Evolutionary conservation across 441 rosid species (phyloP), one percentile per base, ranked within the genome.

Genomic region (Pelargonium citronellum): DNA sequence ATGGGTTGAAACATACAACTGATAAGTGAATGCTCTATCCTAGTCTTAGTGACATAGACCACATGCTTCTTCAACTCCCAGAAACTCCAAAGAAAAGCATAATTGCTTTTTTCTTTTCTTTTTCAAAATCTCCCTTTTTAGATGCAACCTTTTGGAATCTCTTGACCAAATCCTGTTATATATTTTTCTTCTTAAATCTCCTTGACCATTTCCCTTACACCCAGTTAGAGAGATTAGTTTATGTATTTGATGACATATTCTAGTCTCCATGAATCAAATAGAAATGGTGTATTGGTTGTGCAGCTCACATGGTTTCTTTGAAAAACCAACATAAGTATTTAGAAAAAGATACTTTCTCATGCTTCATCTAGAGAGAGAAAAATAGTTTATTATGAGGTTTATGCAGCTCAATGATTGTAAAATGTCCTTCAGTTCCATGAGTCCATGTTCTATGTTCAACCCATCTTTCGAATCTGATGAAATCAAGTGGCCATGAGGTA

Each of bases 131-230:
- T 16, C 19, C 74, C 6, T 37, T 15, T 74, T 67, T 60, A 60
- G 67, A 68, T 64, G 6, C 46, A 43, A 39, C 66, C 70, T 20
- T 67, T 51, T n/a, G 68, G 61, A 16, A 58, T 53, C 64, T 41
- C 58, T 71, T 67, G 77, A 72, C 66, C 72, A 74, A 69, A 71
- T 69, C 69, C 67, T 62, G 27, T 16, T 20, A 53, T 34, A 47
- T 41, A 9, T 44, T 43, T 41, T 67, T 49, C 63, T 46, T 67
- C 53, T 69, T 57, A 47, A 68, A 44, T 47, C 10, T 66, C 64
- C 49, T 13, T 64, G 63, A 62, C 44, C 61, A 46, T 71, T 69
- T 43, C 60, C 55, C 47, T 58, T 71, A 44, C 19, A 68, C 58
- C 16, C 20, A 67, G 66, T 19, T 62, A 20, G 9, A 30, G 24